Conservation (phyloP, 2,329 filamentous ascomycete species). For the Epichloe uncinata region DNA sequence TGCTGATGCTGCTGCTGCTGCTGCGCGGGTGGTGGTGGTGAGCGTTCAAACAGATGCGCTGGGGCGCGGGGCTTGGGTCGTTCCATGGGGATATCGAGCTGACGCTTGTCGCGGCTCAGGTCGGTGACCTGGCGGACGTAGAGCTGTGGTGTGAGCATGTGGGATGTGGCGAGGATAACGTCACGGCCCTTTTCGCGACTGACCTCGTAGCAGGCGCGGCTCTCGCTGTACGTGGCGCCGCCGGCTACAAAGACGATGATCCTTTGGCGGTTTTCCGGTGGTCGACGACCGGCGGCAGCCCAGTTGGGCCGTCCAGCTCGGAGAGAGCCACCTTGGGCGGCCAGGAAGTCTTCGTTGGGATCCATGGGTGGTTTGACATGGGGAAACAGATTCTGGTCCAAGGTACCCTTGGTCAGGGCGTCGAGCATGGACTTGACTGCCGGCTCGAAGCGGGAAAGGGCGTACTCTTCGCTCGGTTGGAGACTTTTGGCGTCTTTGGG, state of each 20-base stretch:
- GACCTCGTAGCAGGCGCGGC: conserved; percentile 78
- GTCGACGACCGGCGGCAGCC: conserved; percentile 67
- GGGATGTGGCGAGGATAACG: conserved; percentile 76
- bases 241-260: conserved; percentile 92
- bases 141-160: conserved; percentile 79
- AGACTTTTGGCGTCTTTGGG: conserved; percentile 45
- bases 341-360: conserved; percentile 43
- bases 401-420: conserved; percentile 48
- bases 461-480: conserved; percentile 58
- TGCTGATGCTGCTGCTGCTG: conserved; percentile 31
- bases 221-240: conserved; percentile 86
- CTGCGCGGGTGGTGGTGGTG: conserved; percentile 32
- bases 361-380: conserved; percentile 59
- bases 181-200: conserved; percentile 61
- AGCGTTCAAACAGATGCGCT: conserved; percentile 70
- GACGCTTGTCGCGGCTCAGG: conserved; percentile 59
- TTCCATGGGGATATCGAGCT: conserved; percentile 70
- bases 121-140: conserved; percentile 77
- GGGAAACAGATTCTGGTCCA: conserved; percentile 56
- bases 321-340: conserved; percentile 56
- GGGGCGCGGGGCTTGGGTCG: conserved; percentile 70
- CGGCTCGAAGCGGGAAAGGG: conserved; percentile 77
- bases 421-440: conserved; percentile 75
- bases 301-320: conserved; percentile 89
- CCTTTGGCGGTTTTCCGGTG: conserved; percentile 71